Conservation (phyloP, 331 rosid species). For the Quercus tomentella region DNA sequence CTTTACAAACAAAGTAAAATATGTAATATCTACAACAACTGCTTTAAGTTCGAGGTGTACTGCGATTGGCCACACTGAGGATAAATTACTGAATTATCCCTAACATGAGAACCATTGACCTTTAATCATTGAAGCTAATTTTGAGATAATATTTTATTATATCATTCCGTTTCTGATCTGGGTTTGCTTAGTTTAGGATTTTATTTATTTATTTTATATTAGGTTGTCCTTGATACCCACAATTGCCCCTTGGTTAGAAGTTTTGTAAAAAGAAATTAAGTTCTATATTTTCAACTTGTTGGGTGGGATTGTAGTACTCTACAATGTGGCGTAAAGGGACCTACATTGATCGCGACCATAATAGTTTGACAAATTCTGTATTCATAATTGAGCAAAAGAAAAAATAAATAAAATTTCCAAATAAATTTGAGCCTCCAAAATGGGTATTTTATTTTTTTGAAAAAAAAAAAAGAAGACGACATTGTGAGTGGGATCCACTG, state of each 20-base stretch:
- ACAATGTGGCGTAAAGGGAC: slow-evolving; percentile 41
- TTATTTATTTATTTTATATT: neutral
- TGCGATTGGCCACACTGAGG: slow-evolving; percentile 23
- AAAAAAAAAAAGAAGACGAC: neutral
- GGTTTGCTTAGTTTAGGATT: slow-evolving; percentile 33
- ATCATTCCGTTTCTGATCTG: slow-evolving; percentile 46
- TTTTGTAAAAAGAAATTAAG: neutral
- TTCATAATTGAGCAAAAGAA: slow-evolving; percentile 19
- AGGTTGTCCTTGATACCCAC: neutral
- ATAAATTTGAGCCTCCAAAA: neutral
- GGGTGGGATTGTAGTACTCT: slow-evolving; percentile 47
- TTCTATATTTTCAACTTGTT: slow-evolving; percentile 36
- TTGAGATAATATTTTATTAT: slow-evolving; percentile 40
- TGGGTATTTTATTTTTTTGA: no score
- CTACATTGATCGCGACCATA: slow-evolving; percentile 45
- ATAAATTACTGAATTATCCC: slow-evolving; percentile 45
- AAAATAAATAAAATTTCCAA: neutral
- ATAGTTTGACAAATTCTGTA: slow-evolving; percentile 30
- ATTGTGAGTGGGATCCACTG: slow-evolving; percentile 62
- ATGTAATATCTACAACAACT: neutral
- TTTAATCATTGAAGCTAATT: slow-evolving; percentile 83
- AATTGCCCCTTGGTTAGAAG: slow-evolving; percentile 11
- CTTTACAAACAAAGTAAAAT: fast-evolving
- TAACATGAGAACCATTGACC: slow-evolving; percentile 75
- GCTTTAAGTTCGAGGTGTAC: slow-evolving; percentile 21